Evolutionary conservation across 495 filamentous ascomycete species (phyloP).

Genomic region (Trichoderma parareesei): DNA sequence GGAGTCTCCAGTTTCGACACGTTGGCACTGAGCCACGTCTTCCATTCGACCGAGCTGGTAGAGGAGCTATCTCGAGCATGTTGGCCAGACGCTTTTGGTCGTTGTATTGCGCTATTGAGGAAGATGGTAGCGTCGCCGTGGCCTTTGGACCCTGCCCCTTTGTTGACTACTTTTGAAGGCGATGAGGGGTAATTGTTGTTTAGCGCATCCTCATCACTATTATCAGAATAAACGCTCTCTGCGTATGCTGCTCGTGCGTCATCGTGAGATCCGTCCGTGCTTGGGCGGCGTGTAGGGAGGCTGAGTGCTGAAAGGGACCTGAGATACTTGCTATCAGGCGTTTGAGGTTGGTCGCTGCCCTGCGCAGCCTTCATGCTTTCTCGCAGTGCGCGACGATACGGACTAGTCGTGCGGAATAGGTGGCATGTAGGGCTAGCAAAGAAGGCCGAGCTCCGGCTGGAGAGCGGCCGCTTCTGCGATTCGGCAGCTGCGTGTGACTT

Average conservation of each 20-base stretch:
- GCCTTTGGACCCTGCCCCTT: neutral
- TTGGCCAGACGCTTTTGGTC: too few relatives aligned
- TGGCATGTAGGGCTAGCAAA: conserved; percentile 38
- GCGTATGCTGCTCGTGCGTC: conserved; percentile 27
- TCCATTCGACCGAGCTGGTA: conserved; percentile 44
- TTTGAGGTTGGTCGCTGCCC: conserved; percentile 12
- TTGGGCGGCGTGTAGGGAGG: conserved; percentile 21
- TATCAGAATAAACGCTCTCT: conserved; percentile 38
- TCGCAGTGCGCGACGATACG: conserved; percentile 45
- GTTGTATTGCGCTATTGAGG: neutral
- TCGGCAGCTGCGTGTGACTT: neutral
- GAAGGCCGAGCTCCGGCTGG: conserved; percentile 26
- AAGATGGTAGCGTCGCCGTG: neutral
- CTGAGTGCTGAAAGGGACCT: conserved; percentile 29
- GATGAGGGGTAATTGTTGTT: neutral
- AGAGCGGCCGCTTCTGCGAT: neutral
- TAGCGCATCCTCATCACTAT: conserved; percentile 16
- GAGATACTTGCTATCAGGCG: conserved; percentile 38
- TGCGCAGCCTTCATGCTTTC: conserved; percentile 30
- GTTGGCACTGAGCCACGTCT: conserved; percentile 43
- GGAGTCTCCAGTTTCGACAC: conserved; percentile 39
- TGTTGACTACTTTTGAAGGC: neutral
- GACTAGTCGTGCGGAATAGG: conserved; percentile 45
- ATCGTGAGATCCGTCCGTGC: conserved; percentile 24
- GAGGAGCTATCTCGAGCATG: conserved; percentile 21